These are phyloP conservation scores for Eurotiales sp. DNA, from an alignment of 2,329 filamentous ascomycete genomes.

Conservation along the genomic window DNA sequence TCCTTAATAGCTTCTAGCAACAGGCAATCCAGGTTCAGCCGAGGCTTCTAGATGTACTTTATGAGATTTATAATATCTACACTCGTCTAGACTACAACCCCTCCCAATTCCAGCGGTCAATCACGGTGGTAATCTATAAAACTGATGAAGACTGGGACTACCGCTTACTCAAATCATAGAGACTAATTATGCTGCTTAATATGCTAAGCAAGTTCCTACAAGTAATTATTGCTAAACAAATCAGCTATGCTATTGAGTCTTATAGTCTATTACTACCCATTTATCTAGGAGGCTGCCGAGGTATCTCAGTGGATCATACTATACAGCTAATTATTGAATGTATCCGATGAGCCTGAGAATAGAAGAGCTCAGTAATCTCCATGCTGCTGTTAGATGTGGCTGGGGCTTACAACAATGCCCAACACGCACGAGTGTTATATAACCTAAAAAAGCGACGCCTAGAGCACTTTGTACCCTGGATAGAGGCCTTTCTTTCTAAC, in stretches of 20 bases:
- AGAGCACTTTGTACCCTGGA: neutral
- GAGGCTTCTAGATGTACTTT: neutral
- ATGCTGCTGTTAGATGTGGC: neutral
- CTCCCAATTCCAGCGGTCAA: neutral
- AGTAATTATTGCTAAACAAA: neutral
- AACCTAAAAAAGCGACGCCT: neutral
- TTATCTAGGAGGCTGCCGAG: neutral
- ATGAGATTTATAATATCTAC: neutral
- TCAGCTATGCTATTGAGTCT: neutral
- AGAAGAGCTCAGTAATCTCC: neutral
- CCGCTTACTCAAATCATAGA: neutral
- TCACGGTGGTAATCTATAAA: neutral
- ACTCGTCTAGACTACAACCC: neutral
- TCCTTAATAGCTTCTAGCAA: neutral
- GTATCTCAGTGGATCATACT: neutral
- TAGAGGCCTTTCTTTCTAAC: neutral
- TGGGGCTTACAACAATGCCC: neutral
- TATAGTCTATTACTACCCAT: neutral
- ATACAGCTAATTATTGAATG: neutral
- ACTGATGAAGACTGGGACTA: neutral
- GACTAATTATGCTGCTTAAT: neutral
- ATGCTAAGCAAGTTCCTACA: conserved; percentile 1
- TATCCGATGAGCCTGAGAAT: neutral
- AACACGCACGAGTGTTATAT: neutral
- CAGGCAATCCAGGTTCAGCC: neutral